Percentiles rank a stretch among this genome's conserved stretches.
phyloP scores from a whole-genome alignment of 1,284 basidiomycete genomes.

The Marasmius fiardii region DNA sequence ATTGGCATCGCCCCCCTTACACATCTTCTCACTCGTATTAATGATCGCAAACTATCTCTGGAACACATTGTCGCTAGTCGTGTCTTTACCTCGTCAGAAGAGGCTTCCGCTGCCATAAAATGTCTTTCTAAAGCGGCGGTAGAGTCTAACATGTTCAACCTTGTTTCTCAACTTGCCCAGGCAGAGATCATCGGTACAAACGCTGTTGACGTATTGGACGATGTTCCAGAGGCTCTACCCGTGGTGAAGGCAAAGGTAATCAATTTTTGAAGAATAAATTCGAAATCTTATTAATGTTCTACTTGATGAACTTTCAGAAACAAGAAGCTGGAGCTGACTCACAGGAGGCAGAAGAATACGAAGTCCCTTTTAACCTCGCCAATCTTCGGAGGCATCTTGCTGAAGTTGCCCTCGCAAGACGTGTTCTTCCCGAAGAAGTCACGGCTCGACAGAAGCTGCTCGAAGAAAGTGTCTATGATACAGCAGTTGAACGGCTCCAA shows the following conservation, averaged over 20 bases:
- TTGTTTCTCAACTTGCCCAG: constrained; percentile 57
- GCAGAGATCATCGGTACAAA: constrained; percentile 43
- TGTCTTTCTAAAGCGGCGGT: constrained; percentile 59
- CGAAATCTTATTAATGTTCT: not conserved
- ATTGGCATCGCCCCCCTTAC: constrained; percentile 26
- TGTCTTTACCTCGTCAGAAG: constrained; percentile 48
- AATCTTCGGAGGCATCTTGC: constrained; percentile 67
- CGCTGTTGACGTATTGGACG: constrained; percentile 39
- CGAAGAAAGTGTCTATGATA: constrained; percentile 83
- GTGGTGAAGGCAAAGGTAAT: constrained; percentile 34
- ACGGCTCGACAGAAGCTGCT: constrained; percentile 79
- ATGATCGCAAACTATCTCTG: constrained; percentile 49
- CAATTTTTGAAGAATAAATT: not conserved
- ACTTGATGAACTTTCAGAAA: constrained; percentile 12
- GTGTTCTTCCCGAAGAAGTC: constrained; percentile 61
- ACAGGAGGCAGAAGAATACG: constrained; percentile 27
- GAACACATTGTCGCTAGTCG: constrained; percentile 55
- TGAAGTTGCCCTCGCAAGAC: constrained; percentile 58
- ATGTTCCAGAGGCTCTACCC: constrained; percentile 57
- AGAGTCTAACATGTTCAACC: constrained; percentile 42
- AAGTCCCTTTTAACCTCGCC: constrained; percentile 71
- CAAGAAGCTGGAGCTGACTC: constrained; percentile 12
- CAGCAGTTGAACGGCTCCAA: constrained; percentile 71
- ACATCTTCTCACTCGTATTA: constrained; percentile 44
- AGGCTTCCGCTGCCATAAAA: constrained; percentile 53